phyloP scores from a whole-genome alignment of 148 eudicot species.

The Selenicereus undatus region DNA sequence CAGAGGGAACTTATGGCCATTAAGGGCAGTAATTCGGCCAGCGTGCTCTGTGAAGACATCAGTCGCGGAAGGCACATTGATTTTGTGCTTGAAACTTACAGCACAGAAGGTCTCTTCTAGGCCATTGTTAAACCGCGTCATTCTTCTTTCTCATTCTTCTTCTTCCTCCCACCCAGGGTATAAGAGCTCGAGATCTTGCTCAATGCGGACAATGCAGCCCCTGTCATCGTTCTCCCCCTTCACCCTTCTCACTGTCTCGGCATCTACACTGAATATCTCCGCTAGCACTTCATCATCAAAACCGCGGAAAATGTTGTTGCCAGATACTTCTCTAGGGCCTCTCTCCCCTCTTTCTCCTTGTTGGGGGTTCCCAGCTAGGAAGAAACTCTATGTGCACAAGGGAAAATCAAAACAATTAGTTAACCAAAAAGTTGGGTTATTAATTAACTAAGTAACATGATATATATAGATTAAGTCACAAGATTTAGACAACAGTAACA shows the following conservation, averaged over 20 bases:
- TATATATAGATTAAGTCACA: too few relatives aligned
- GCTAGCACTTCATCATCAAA: constrained; percentile 36
- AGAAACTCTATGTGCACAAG: constrained; percentile 37
- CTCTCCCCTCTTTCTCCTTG: constrained; percentile 3
- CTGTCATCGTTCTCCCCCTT: constrained; percentile 38
- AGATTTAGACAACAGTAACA: too few relatives aligned
- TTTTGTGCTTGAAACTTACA: constrained; percentile 29
- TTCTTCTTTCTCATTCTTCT: constrained; percentile 6
- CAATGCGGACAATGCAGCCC: constrained; percentile 46
- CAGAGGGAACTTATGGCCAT: constrained; percentile 44
- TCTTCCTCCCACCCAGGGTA: constrained; percentile 31
- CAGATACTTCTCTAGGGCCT: constrained; percentile 16
- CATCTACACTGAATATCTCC: constrained; percentile 27
- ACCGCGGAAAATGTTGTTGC: constrained; percentile 45
- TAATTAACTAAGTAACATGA: too few relatives aligned
- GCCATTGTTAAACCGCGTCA: constrained; percentile 21
- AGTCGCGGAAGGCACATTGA: constrained; percentile 25
- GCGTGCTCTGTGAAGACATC: constrained; percentile 51
- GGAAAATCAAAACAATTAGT: too few relatives aligned
- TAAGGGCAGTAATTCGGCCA: constrained; percentile 40
- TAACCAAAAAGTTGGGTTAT: too few relatives aligned
- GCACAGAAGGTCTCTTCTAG: constrained; percentile 43
- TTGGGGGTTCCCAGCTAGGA: constrained; percentile 56
- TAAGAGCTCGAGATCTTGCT: constrained; percentile 28
- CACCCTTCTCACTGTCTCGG: constrained; percentile 30